Evolutionary conservation across 1,284 basidiomycete genomes (phyloP), one percentile per base, ranked within the genome.

Genomic region (Papiliotrema terrestris): DNA sequence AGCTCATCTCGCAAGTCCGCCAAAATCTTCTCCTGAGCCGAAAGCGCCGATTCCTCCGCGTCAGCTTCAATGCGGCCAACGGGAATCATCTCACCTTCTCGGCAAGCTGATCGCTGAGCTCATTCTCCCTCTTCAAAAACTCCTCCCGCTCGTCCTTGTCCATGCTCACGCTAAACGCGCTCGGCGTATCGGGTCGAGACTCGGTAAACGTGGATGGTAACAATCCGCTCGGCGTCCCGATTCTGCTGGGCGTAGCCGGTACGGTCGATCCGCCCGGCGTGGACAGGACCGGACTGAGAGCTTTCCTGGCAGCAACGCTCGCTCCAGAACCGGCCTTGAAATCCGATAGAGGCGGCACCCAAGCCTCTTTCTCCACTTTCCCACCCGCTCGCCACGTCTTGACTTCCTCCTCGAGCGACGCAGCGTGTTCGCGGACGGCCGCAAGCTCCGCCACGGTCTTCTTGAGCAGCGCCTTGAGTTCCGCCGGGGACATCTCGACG

Each of bases 141-240:
- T 98, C 95, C 61, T 99, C 95, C 60, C 93, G 81, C 78, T 99
- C 95, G 71, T 98, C 96, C 80, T 94, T 93, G 63, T 96, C 93
- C 66, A 98, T 74, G 14, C 86, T 86, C 38, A 89, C 82, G 37
- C 87, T 85, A 81, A 60, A 74, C 25, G 59, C 56, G 0, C 61
- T 63, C 0, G 73, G 73, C 11, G 73, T 75, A 49, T 75, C 73
- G 1, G 73, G 71, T 53, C 73, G 54, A 39, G 65, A 64, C 17
- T 62, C 61, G 9, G 50, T 39, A 37, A 58, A 41, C 3, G 60
- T 60, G 26, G 63, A 53, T 4, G 54, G 41, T 22, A 68, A 20
- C 17, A 64, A 39, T 9, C 60, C 62, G 17, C 88, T 91, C 15
- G 92, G 93, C 11, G 91, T 93, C 65, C 86, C 90, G 42, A 89